phyloP scores from a whole-genome alignment of 2,329 filamentous ascomycete species.

The Aspergillus sp. region DNA sequence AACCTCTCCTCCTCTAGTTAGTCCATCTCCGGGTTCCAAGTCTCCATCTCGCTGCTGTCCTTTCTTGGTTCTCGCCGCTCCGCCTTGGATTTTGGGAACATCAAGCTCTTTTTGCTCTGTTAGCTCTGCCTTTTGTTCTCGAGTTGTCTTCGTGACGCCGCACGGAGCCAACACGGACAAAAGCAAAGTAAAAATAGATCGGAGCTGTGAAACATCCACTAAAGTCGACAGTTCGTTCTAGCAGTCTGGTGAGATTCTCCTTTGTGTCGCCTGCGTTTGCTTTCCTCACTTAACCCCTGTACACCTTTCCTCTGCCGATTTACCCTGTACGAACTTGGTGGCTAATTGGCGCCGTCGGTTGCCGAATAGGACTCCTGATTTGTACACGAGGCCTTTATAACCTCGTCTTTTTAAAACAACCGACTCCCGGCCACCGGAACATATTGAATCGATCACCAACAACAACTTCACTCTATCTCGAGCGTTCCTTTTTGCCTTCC shows the following conservation, averaged over 20 bases:
- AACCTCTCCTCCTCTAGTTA: constrained; percentile 17
- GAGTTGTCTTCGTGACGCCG: neutral
- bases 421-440: neutral
- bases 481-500: neutral
- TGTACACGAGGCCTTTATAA: neutral
- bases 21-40: constrained; percentile 3
- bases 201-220: constrained; percentile 16
- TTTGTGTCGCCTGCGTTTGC: constrained; percentile 1
- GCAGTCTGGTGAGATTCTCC: constrained; percentile 12
- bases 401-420: neutral
- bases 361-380: neutral
- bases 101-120: constrained; percentile 2
- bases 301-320: neutral
- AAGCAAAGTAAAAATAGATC: constrained; percentile 18
- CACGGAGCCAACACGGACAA: constrained; percentile 3
- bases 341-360: neutral
- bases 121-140: neutral
- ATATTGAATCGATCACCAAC: neutral
- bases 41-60: constrained; percentile 7
- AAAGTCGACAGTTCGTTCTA: constrained; percentile 1
- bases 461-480: neutral
- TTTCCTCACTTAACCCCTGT: neutral
- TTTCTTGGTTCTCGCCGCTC: constrained; percentile 18
- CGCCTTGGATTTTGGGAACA: constrained; percentile 7
- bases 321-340: neutral